Evolutionary conservation across 2,329 filamentous ascomycete genomes (phyloP).

Genomic region (Apiospora arundinis): DNA sequence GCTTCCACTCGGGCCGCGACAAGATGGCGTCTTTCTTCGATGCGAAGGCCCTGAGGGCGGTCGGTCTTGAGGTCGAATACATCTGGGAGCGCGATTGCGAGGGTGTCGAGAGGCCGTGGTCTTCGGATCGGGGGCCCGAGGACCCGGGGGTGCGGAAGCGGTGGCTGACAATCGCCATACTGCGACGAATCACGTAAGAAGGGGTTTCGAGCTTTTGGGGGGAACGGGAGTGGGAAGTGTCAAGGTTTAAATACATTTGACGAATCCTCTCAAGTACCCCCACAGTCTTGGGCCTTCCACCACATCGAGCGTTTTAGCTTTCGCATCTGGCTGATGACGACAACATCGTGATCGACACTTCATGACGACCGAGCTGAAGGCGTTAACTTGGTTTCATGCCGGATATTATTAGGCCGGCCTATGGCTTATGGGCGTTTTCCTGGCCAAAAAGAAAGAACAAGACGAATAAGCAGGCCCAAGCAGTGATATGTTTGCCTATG

Average conservation of each 20-base stretch:
- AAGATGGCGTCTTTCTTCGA: constrained; percentile 73
- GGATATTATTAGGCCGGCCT: not conserved
- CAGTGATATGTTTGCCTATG: not conserved
- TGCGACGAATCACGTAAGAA: constrained; percentile 45
- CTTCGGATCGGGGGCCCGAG: constrained; percentile 64
- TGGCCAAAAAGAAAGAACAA: not conserved
- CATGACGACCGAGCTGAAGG: not conserved
- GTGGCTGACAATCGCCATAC: constrained; percentile 69
- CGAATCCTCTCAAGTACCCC: not conserved
- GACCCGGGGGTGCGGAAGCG: constrained; percentile 68
- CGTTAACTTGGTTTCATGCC: not conserved
- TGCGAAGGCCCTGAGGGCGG: constrained; percentile 48
- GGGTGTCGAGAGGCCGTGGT: constrained; percentile 67
- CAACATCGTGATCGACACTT: not conserved
- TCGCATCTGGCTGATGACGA: not conserved
- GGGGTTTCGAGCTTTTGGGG: not conserved
- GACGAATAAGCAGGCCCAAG: not conserved
- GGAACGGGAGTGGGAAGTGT: not conserved
- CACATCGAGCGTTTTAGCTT: not conserved
- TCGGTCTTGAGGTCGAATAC: constrained; percentile 64
- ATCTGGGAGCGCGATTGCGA: constrained; percentile 75
- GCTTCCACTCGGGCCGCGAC: constrained; percentile 73
- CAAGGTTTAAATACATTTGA: not conserved
- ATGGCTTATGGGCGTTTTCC: constrained; percentile 2
- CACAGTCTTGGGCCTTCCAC: not conserved